These are phyloP conservation scores for Talaromyces sp. DNA, from an alignment of 2,329 filamentous ascomycete species.

Conservation along the genomic window DNA sequence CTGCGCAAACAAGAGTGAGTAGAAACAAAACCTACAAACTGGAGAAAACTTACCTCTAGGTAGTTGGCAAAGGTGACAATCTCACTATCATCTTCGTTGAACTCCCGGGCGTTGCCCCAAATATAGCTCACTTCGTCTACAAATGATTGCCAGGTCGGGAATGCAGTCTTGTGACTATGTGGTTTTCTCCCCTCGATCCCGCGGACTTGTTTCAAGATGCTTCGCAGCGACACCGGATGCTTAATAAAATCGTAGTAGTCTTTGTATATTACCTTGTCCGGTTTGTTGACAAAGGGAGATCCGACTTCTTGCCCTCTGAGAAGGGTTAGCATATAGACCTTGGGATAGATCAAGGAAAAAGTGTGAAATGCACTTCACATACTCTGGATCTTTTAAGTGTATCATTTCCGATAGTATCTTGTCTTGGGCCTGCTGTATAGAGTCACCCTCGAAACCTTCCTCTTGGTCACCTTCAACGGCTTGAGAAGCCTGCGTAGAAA, in stretches of 20 bases:
- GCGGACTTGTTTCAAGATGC: slow-evolving; percentile 69
- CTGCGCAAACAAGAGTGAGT: slow-evolving; percentile 38
- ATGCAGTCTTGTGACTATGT: slow-evolving; percentile 57
- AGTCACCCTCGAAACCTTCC: slow-evolving; percentile 63
- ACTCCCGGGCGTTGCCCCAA: slow-evolving; percentile 82
- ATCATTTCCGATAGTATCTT: slow-evolving; percentile 70
- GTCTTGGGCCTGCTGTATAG: slow-evolving; percentile 79
- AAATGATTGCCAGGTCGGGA: slow-evolving; percentile 77
- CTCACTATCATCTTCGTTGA: slow-evolving; percentile 87
- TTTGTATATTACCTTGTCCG: slow-evolving; percentile 62
- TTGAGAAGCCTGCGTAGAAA: slow-evolving; percentile 11
- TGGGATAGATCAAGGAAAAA: not conserved
- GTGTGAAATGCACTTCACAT: not conserved
- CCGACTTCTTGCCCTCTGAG: slow-evolving; percentile 60
- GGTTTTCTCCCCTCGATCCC: slow-evolving; percentile 65
- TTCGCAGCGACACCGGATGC: slow-evolving; percentile 72
- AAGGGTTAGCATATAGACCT: slow-evolving; percentile 10
- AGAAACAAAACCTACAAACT: not conserved
- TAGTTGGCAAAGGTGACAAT: slow-evolving; percentile 73
- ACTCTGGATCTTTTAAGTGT: slow-evolving; percentile 21
- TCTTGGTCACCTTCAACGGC: slow-evolving; percentile 47
- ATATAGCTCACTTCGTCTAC: slow-evolving; percentile 74
- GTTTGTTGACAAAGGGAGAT: slow-evolving; percentile 72
- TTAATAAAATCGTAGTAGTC: slow-evolving; percentile 85
- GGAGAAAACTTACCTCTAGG: slow-evolving; percentile 58